phyloP scores from a whole-genome alignment of 768 basidiomycete species.

The Erythrobasidium yunnanense region DNA sequence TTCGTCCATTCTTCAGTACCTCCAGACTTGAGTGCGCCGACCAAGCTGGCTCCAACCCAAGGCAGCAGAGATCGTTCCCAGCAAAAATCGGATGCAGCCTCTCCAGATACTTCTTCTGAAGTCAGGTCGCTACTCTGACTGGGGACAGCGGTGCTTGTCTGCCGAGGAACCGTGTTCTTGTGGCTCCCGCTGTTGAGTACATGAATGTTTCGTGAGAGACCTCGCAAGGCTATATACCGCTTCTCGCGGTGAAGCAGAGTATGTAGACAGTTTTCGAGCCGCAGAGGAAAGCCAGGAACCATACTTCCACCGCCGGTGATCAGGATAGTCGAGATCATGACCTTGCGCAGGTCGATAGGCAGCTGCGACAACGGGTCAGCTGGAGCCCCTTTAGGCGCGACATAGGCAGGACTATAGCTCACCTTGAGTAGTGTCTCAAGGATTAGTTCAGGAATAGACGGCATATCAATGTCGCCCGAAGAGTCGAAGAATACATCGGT shows the following conservation, averaged over 20 bases:
- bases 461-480: conserved; percentile 69
- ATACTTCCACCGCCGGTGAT: conserved; percentile 80
- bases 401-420: conserved; percentile 15
- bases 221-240: neutral
- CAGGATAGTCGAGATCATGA: conserved; percentile 70
- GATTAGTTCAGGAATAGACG: conserved; percentile 68
- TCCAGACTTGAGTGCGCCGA: conserved; percentile 78
- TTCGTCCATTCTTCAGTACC: conserved; percentile 62
- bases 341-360: conserved; percentile 77
- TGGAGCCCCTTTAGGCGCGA: conserved; percentile 24
- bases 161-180: neutral
- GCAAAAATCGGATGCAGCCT: conserved; percentile 76
- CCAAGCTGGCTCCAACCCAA: conserved; percentile 89
- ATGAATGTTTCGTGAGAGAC: neutral
- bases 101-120: too few species aligned
- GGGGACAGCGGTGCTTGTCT: too few species aligned
- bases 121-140: too few species aligned
- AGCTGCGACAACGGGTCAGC: conserved; percentile 47
- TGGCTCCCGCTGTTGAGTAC: neutral
- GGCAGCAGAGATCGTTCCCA: conserved; percentile 55
- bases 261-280: conserved; percentile 63
- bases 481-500: conserved; percentile 84
- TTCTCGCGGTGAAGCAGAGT: conserved; percentile 43
- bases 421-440: conserved; percentile 72
- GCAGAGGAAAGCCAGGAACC: conserved; percentile 83